Percentiles rank a stretch among this genome's conserved stretches.
Evolutionary conservation across 179 eudicot species (phyloP).

Genomic region (Heliamphora pulchella): DNA sequence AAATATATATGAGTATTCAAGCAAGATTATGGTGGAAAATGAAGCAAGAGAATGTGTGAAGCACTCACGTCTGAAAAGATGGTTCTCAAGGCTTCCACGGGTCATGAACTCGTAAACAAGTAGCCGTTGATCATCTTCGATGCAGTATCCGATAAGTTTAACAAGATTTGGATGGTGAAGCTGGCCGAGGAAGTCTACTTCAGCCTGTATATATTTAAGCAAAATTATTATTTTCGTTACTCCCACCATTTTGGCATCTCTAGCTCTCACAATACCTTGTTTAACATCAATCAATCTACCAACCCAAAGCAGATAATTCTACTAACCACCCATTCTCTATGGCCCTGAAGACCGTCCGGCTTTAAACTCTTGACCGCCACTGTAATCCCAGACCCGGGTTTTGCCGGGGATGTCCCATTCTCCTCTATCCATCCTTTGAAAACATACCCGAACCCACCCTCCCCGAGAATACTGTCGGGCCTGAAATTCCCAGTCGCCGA

Average conservation of each 20-base stretch:
- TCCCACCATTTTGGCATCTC: conserved; percentile 16
- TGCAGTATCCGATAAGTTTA: conserved; percentile 51
- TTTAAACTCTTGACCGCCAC: conserved; percentile 57
- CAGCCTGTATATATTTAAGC: conserved; percentile 34
- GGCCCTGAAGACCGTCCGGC: conserved; percentile 58
- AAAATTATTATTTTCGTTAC: background rate
- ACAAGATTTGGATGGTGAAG: conserved; percentile 57
- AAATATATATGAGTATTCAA: background rate
- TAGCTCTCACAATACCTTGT: background rate
- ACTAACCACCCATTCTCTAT: conserved; percentile 78
- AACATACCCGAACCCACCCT: conserved; percentile 54
- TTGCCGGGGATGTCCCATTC: conserved; percentile 47
- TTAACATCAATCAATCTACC: conserved; percentile 24
- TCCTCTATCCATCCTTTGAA: conserved; percentile 64
- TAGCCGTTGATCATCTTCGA: conserved; percentile 49
- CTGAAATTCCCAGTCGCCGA: conserved; percentile 92
- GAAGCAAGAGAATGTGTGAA: background rate
- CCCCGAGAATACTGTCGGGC: conserved; percentile 86
- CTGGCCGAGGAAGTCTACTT: conserved; percentile 53
- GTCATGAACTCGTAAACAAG: conserved; percentile 59
- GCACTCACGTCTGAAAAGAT: conserved; percentile 52
- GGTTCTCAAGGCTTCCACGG: conserved; percentile 60
- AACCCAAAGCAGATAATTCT: conserved; percentile 43
- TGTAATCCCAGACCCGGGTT: conserved; percentile 49
- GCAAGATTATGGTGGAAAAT: conserved; percentile 4